These are phyloP conservation scores for Drosera capensis DNA, from an alignment of 148 eudicot species.

Conservation along the genomic window DNA sequence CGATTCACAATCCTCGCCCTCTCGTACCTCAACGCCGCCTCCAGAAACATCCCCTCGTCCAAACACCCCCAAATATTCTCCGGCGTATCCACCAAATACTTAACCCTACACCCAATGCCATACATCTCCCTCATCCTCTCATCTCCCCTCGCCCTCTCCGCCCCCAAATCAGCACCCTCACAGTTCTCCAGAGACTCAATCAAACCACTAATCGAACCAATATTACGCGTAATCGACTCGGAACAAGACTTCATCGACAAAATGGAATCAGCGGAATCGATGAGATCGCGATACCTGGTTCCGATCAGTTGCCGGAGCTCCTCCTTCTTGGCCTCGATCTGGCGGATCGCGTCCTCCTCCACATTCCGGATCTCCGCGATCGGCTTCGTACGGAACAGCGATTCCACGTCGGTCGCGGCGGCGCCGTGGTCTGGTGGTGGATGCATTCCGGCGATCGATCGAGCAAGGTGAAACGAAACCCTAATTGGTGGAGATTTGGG, in stretches of 20 bases:
- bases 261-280: slow-evolving; percentile 88
- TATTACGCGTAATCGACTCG: slow-evolving; percentile 58
- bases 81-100: slow-evolving; percentile 93
- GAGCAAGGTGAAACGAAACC: too few species aligned
- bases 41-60: slow-evolving; percentile 79
- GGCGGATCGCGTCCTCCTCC: slow-evolving; percentile 48
- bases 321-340: slow-evolving; percentile 77
- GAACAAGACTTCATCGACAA: slow-evolving; percentile 63
- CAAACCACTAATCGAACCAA: slow-evolving; percentile 24
- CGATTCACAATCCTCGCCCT: slow-evolving; percentile 70
- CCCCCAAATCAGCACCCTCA: slow-evolving; percentile 11
- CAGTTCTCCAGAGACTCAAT: slow-evolving; percentile 27
- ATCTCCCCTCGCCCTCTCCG: slow-evolving; percentile 13
- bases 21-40: slow-evolving; percentile 54
- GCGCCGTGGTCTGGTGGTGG: slow-evolving; percentile 15
- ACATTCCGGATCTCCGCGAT: slow-evolving; percentile 43
- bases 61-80: slow-evolving; percentile 95
- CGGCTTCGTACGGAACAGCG: slow-evolving; percentile 36
- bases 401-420: slow-evolving; percentile 29
- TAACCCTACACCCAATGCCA: slow-evolving; percentile 73
- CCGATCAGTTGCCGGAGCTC: slow-evolving; percentile 90
- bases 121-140: slow-evolving; percentile 37
- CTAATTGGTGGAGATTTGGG: too few species aligned
- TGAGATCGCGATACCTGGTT: slow-evolving; percentile 69
- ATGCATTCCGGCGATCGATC: too few species aligned